Evolutionary conservation across 2,329 filamentous ascomycete species (phyloP), one percentile per base, ranked within the genome.

Genomic region (Hymenoscyphus scutula): DNA sequence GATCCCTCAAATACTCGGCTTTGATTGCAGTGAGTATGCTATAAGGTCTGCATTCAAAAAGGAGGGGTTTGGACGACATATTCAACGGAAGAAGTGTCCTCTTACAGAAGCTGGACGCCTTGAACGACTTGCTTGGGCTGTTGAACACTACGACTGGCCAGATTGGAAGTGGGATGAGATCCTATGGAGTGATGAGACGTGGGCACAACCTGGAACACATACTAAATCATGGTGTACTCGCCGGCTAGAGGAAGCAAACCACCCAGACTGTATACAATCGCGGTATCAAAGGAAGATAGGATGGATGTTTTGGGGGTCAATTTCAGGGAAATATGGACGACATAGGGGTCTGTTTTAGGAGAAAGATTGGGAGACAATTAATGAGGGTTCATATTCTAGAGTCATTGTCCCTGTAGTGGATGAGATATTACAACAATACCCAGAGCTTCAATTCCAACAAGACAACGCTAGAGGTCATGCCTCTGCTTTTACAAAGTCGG

Each of bases 301-400:
- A 58, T 68, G 56, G 64, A 66, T 67, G 37, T 63, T 66, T 64
- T 64, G 30, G 57, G 59, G 59, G 5, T 62, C 19, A 8, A 61
- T 67, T 27, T 56, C 10, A 53, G 56, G 65, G 3, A 62, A 51
- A 59, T 65, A 61, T 34, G 30, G 41, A 5, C 37, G 48, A 29
- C 34, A 63, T 58, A 54, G 41, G 37, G 60, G 62, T 3, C n/a
- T 68, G 10, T 65, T 65, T 53, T 65, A 41, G 61, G 61, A 67
- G 59, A 65, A 65, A 58, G 54, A 62, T 45, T 67, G 32, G 58
- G 56, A 60, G 37, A 65, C 58, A 2, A 63, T 67, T 17, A 67
- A 64, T 57, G 53, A 61, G 25, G 62, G 53, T 2, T 63, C 32
- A 17, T 66, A 67, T 37, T 58, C 1, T 54, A 51, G 60, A 30